Evolutionary conservation across 2,329 filamentous ascomycete genomes (phyloP).

Genomic region (Beauveria rudraprayagi): DNA sequence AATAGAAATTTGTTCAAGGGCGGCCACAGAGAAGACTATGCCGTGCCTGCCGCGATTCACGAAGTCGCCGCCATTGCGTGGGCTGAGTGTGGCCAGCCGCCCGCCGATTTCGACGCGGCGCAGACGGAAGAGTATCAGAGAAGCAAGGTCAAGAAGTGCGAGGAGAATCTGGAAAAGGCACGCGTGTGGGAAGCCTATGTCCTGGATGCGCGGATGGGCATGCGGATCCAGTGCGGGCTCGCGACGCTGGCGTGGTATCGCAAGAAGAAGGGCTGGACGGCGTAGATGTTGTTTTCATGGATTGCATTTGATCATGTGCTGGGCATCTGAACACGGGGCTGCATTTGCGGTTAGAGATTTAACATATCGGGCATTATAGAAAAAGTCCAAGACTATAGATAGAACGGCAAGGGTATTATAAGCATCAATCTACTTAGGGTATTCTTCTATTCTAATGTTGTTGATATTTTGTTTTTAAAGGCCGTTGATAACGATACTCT

Average conservation of each 20-base stretch:
- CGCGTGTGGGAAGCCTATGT: constrained; percentile 64
- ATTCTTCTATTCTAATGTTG: no score
- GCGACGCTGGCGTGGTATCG: constrained; percentile 54
- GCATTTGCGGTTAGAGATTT: not conserved
- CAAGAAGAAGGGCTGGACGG: constrained; percentile 31
- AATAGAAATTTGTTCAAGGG: constrained; percentile 50
- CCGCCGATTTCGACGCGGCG: constrained; percentile 19
- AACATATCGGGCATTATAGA: not conserved
- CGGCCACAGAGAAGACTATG: constrained; percentile 58
- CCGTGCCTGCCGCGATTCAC: constrained; percentile 68
- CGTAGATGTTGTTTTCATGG: not conserved
- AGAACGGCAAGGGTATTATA: not conserved
- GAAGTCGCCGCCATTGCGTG: constrained; percentile 79
- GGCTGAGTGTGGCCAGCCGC: constrained; percentile 51
- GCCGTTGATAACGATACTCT: no score
- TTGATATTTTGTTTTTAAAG: no score
- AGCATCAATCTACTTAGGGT: no score
- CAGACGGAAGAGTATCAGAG: constrained; percentile 30
- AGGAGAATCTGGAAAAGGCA: constrained; percentile 57
- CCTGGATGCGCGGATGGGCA: constrained; percentile 65
- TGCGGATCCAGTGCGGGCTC: constrained; percentile 63
- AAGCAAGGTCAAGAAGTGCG: constrained; percentile 51
- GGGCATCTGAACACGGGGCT: no score
- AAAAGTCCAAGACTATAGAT: no score
- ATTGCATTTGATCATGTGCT: no score